Percentiles rank a stretch among this genome's conserved stretches.
These are phyloP conservation scores for Pythium grandisporangium DNA, from an alignment of 352 stramenopile species.

Conservation along the genomic window DNA sequence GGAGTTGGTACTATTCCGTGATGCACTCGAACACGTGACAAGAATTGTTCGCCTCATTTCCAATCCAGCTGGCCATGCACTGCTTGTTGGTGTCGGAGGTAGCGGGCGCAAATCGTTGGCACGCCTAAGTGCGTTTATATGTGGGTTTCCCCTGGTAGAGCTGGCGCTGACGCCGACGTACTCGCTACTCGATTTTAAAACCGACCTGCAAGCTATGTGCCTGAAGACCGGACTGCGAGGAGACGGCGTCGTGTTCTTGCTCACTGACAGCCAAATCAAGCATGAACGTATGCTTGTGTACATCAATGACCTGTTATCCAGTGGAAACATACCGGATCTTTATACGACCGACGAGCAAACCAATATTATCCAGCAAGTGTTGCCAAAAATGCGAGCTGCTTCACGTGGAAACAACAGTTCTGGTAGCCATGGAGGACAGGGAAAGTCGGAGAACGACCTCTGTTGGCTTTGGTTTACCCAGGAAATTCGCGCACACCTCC, in stretches of 20 bases:
- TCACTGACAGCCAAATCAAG: conserved; percentile 92
- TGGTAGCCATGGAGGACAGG: too few relatives aligned
- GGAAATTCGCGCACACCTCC: conserved; percentile 88
- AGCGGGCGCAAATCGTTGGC: conserved; percentile 91
- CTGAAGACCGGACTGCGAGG: conserved; percentile 89
- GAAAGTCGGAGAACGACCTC: conserved; percentile 79
- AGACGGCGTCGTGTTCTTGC: conserved; percentile 87
- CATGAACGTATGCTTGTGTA: conserved; percentile 94
- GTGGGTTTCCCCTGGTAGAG: conserved; percentile 79
- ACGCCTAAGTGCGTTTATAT: conserved; percentile 88
- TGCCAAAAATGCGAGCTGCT: conserved; percentile 73
- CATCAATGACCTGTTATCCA: conserved; percentile 92
- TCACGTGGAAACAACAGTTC: conserved; percentile 10
- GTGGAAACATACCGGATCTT: conserved; percentile 89
- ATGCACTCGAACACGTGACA: conserved; percentile 92
- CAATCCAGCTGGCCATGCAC: conserved; percentile 88
- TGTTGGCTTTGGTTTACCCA: conserved; percentile 91
- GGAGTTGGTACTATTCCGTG: conserved; percentile 95
- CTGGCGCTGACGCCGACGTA: conserved; percentile 89
- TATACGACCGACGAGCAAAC: conserved; percentile 90
- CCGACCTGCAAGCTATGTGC: conserved; percentile 90
- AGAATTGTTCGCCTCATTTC: conserved; percentile 93
- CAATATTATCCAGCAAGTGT: conserved; percentile 83
- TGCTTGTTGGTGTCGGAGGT: conserved; percentile 92
- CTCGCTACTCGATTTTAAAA: conserved; percentile 90